Evolutionary conservation across 176 grass and related monocot species (phyloP).

Genomic region (Zea luxurians): DNA sequence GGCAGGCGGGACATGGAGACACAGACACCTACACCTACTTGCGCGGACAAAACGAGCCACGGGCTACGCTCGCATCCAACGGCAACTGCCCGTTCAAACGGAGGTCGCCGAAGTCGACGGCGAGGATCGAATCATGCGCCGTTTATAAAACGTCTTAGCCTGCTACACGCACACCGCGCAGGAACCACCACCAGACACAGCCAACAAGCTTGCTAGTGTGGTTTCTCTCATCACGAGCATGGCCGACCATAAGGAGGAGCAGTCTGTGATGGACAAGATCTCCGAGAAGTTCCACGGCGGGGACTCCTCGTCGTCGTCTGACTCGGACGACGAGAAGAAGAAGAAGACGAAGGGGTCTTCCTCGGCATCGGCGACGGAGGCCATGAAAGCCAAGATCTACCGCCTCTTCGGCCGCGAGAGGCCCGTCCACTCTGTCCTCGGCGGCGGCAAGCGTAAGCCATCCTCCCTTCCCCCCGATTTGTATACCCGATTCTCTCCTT

Average conservation of each 20-base stretch:
- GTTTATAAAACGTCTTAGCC: slow-evolving; percentile 16
- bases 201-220: slow-evolving; percentile 9
- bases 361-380: slow-evolving; percentile 31
- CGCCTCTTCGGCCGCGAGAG: slow-evolving; percentile 66
- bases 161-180: slow-evolving; percentile 32
- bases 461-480: slow-evolving; percentile 15
- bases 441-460: slow-evolving; percentile 53
- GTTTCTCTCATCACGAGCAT: slow-evolving; percentile 31
- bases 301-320: slow-evolving; percentile 66
- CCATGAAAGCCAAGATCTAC: slow-evolving; percentile 63
- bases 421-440: slow-evolving; percentile 64
- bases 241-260: slow-evolving; percentile 83
- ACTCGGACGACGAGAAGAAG: slow-evolving; percentile 73
- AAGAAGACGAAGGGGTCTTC: slow-evolving; percentile 50
- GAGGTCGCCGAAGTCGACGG: slow-evolving; percentile 25
- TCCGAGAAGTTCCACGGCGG: slow-evolving; percentile 58
- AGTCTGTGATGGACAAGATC: slow-evolving; percentile 72
- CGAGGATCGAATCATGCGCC: not conserved
- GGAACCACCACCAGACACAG: not conserved
- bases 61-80: not conserved
- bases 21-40: not conserved
- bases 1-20: not conserved
- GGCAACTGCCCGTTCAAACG: slow-evolving; percentile 18
- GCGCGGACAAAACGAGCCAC: slow-evolving; percentile 10
- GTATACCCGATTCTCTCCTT: not conserved